Evolutionary conservation across 257 asterid genomes (phyloP).

Genomic region (Nicotiana tomentosiformis): DNA sequence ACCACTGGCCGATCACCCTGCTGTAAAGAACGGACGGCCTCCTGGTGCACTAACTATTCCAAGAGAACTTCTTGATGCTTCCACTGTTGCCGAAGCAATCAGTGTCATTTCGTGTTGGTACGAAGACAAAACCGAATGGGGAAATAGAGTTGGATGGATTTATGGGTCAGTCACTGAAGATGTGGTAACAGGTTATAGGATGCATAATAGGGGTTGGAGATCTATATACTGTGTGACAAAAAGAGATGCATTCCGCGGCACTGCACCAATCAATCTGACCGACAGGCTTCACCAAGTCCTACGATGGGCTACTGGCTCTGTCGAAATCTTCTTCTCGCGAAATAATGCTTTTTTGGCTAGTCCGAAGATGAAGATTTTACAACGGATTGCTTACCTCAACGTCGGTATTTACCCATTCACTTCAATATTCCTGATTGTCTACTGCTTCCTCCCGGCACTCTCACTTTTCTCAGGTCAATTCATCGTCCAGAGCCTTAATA

Average conservation of each 20-base stretch:
- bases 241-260: slow-evolving; percentile 84
- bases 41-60: slow-evolving; percentile 75
- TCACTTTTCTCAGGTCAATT: slow-evolving; percentile 84
- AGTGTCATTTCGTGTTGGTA: slow-evolving; percentile 90
- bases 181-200: slow-evolving; percentile 81
- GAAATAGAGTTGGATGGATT: slow-evolving; percentile 86
- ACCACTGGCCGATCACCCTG: slow-evolving; percentile 86
- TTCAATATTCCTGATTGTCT: slow-evolving; percentile 67
- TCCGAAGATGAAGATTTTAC: slow-evolving; percentile 63
- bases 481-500: slow-evolving; percentile 55
- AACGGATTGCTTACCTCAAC: slow-evolving; percentile 70
- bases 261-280: slow-evolving; percentile 80
- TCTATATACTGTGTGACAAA: slow-evolving; percentile 80
- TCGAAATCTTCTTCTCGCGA: slow-evolving; percentile 82
- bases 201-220: slow-evolving; percentile 91
- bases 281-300: slow-evolving; percentile 91
- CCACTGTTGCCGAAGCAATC: slow-evolving; percentile 82
- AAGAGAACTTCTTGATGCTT: slow-evolving; percentile 71
- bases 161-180: slow-evolving; percentile 86
- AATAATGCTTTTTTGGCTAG: slow-evolving; percentile 74
- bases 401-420: slow-evolving; percentile 87
- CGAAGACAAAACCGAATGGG: slow-evolving; percentile 93
- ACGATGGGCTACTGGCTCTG: slow-evolving; percentile 91
- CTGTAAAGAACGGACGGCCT: slow-evolving; percentile 69
- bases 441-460: slow-evolving; percentile 83